Evolutionary conservation across 257 asterid genomes (phyloP).

Genomic region (Jacaranda copaia): DNA sequence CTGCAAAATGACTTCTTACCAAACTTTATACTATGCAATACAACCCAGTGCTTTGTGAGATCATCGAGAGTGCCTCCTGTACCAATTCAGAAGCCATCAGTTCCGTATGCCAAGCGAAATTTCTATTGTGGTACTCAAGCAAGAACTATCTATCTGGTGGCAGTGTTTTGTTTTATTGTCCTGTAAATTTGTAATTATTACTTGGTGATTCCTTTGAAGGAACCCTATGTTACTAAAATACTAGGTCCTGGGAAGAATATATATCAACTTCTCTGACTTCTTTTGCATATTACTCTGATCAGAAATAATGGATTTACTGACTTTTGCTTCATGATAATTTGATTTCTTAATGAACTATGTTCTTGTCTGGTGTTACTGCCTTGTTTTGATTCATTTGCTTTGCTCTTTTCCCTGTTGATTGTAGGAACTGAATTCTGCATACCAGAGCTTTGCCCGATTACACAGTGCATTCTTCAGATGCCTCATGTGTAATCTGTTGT

Average conservation of each 20-base stretch:
- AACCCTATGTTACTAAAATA: background rate
- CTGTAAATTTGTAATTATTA: conserved; percentile 17
- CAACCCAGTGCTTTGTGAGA: conserved; percentile 96
- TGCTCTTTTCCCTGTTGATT: conserved; percentile 28
- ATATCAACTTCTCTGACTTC: conserved; percentile 7
- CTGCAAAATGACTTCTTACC: conserved; percentile 98
- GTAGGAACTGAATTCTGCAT: conserved; percentile 93
- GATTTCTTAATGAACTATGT: conserved; percentile 17
- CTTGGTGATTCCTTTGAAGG: conserved; percentile 18
- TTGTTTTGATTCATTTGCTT: conserved; percentile 20
- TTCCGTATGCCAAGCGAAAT: conserved; percentile 89
- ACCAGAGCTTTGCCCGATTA: conserved; percentile 91
- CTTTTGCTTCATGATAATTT: conserved; percentile 22
- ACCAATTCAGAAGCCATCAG: conserved; percentile 91
- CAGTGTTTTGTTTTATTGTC: conserved; percentile 15
- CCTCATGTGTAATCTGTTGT: conserved; percentile 92
- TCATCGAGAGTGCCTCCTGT: conserved; percentile 79
- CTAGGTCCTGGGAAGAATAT: background rate
- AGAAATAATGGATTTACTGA: conserved; percentile 14
- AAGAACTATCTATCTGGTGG: conserved; percentile 43
- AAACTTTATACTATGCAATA: conserved; percentile 93
- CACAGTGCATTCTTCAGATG: conserved; percentile 94
- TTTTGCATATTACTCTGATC: background rate
- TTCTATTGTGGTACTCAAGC: conserved; percentile 97
- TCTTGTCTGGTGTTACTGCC: conserved; percentile 8